phyloP scores from a whole-genome alignment of 768 basidiomycete genomes.

The Boletus edulis region DNA sequence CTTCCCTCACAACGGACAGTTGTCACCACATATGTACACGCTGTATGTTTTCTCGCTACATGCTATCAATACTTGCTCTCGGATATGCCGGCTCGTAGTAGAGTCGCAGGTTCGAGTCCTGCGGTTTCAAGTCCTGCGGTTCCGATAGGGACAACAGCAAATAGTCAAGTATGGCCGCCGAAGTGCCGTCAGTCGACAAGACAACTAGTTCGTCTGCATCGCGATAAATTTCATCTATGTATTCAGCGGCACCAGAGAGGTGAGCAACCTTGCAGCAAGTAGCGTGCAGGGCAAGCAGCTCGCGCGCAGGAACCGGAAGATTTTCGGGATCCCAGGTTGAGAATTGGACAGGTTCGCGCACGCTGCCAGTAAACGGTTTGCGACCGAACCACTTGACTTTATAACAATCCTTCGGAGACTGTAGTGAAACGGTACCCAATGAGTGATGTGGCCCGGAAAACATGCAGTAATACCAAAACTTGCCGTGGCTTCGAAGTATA shows the following conservation, averaged over 20 bases:
- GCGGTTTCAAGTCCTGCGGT: too few species aligned
- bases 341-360: conserved; percentile 1
- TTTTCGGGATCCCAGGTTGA: not conserved
- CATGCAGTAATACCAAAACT: too few species aligned
- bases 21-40: too few species aligned
- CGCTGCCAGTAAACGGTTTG: too few species aligned
- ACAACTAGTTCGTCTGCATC: conserved; percentile 3
- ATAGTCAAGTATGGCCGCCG: not conserved
- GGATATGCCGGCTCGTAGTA: too few species aligned
- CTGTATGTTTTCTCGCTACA: too few species aligned
- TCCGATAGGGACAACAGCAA: not conserved
- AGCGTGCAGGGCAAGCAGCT: conserved; percentile 21
- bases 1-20: too few species aligned
- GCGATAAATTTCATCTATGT: conserved; percentile 11
- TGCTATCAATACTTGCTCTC: too few species aligned
- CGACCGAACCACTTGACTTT: conserved; percentile 1
- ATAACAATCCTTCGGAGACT: conserved; percentile 1
- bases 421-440: not conserved
- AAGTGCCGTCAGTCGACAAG: conserved; percentile 3
- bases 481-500: too few species aligned
- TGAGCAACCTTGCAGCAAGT: conserved; percentile 26
- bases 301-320: conserved; percentile 12
- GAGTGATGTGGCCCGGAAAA: not conserved
- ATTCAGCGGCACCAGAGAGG: conserved; percentile 20
- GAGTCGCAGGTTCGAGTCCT: too few species aligned